These are phyloP conservation scores for Tylopilus sp. DNA, from an alignment of 768 basidiomycete genomes.

Conservation along the genomic window DNA sequence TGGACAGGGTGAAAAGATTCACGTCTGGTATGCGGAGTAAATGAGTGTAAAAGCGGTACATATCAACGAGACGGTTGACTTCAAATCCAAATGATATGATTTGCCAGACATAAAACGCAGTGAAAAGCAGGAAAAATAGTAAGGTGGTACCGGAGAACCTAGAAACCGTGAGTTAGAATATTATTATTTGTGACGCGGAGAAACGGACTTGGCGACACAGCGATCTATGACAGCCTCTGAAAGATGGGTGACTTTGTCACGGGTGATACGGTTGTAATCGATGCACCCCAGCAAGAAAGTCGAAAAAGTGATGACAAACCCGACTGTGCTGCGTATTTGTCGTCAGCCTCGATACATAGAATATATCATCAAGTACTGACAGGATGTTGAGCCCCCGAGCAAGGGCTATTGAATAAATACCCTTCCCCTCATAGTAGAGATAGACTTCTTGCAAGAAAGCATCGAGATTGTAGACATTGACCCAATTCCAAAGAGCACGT, in stretches of 20 bases:
- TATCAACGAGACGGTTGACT: conserved; percentile 78
- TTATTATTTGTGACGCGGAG: not conserved
- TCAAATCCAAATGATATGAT: conserved; percentile 74
- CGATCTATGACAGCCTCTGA: conserved; percentile 78
- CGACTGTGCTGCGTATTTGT: conserved; percentile 71
- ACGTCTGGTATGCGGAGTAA: conserved; percentile 94
- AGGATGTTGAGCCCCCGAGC: conserved; percentile 89
- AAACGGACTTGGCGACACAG: conserved; percentile 78
- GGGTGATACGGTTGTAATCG: conserved; percentile 80
- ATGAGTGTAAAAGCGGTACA: conserved; percentile 96
- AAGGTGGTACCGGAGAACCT: conserved; percentile 85
- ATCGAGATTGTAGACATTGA: conserved; percentile 97
- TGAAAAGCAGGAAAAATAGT: conserved; percentile 81
- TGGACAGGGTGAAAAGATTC: conserved; percentile 22
- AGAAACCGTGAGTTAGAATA: conserved; percentile 16
- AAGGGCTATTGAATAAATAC: conserved; percentile 92
- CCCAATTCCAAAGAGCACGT: conserved; percentile 97
- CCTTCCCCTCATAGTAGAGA: conserved; percentile 94
- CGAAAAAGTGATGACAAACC: conserved; percentile 98
- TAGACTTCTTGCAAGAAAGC: conserved; percentile 95
- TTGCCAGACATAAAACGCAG: conserved; percentile 88
- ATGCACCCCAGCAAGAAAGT: conserved; percentile 95
- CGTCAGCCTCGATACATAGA: conserved; percentile 21
- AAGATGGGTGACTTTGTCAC: conserved; percentile 62
- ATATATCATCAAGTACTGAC: conserved; percentile 51